Evolutionary conservation across 2,329 filamentous ascomycete species (phyloP), one percentile per base, ranked within the genome.

Genomic region (Exophiala sp.): DNA sequence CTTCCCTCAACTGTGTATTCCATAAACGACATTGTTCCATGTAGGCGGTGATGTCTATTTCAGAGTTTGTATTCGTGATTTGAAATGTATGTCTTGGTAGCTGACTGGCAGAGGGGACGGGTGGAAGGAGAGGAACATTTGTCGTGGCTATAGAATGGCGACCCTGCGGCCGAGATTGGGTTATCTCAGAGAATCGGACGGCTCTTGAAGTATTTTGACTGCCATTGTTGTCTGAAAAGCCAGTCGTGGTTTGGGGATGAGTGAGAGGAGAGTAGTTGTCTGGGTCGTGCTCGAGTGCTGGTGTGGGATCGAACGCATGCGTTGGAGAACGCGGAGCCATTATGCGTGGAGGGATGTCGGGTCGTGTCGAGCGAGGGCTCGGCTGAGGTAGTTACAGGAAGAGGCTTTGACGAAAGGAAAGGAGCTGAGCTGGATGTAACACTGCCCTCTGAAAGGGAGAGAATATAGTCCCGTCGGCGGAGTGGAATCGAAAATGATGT

Each of bases 21-120:
- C 71, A 59, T 11, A 64, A 62, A 43, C 64, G 65, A 24, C 68
- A 69, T 50, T 73, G 67, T 27, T 72, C 68, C 38, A 72, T 63
- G 54, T 70, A 72, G 11, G 63, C 62, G 21, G 62, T 62, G 48
- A 69, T 60, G 37, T 65, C 55, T 23, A 63, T 47, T 29, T 45
- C 46, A 32, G 42, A 48, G 37, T 29, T 55, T 6, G 55, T 55
- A 35, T 53, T 61, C 44, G 53, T 53, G 30, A 52, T 55, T 19
- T 53, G 50, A 37, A 57, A 57, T 4, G 43, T 24, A 35, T 58
- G 51, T 35, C 53, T 58, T 35, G 57, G 60, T 48, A 55, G 58
- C 41, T 50, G 49, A 42, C 51, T 60, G 10, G 50, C 55, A 19
- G 61, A 56, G 46, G 62, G 54, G 34, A 61, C 61, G 7, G 64